Base-by-base conservation (phyloP, 139 green algal species). In the Coelastrella sp. region DNA sequence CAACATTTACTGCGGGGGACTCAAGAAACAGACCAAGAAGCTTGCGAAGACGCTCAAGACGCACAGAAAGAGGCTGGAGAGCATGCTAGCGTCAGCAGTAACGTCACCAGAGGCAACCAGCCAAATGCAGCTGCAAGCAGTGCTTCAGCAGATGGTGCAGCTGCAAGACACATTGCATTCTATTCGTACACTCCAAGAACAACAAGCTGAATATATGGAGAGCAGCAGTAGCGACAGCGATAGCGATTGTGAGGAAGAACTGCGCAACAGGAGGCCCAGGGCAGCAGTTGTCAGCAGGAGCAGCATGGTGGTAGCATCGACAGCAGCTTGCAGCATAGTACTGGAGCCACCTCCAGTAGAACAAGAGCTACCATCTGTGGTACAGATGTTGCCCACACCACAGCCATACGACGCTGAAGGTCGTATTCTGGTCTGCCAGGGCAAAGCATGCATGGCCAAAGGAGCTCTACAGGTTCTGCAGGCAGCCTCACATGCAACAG, bases 11-110 rank as follows among this genome's bases (percentile, higher is more conserved):
- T 64, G 53, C 53, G 53, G 62, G 8, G 75, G 75, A 8, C 51
- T 82, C 35, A 82, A 82, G n/a, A 86, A 83, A 79, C 78, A 89
- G 50, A 77, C 69, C 3, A 89, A 89, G 35, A 86, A 86, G 62
- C 69, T 89, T 0, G 60, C 79, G 4, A 86, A 86, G 37, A 79
- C 79, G 5, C 79, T 89, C 11, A 89, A 89, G 38, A 59, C 69
- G 5, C 79, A 86, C 62, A 69, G 85, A 7, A 89, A 89, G 67
- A 40, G 63, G 3, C 60, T 89, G 25, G 78, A 89, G 78, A 60
- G 30, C 37, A 72, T 78, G 57, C 71, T 89, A 21, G 60, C 79
- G n/a, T 57, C 79, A 34, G 23, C 35, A 32, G 15, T 35, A 72
- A 86, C 15, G 38, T 63, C 13, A 62, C 74, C 50, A 34, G 25